Conservation (phyloP, 352 stramenopile genomes). For the Phytopythium oedochilum region DNA sequence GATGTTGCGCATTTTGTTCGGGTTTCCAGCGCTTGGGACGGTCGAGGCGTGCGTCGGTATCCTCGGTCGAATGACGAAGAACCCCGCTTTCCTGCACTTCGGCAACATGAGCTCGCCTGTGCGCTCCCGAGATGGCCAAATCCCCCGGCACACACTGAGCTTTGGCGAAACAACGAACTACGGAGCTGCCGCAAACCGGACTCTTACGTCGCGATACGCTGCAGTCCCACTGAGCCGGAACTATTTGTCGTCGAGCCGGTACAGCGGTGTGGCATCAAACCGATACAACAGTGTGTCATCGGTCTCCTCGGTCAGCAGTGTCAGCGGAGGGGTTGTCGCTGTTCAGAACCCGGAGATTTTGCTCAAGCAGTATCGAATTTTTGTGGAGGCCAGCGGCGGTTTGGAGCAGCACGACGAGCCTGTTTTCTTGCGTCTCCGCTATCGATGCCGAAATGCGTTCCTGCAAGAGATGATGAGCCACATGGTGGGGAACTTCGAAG, state of each 20-base stretch:
- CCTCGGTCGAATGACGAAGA: constrained; percentile 72
- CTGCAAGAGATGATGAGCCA: constrained; percentile 83
- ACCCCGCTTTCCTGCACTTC: constrained; percentile 51
- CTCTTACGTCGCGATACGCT: constrained; percentile 16
- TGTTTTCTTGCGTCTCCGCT: constrained; percentile 64
- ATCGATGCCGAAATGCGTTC: constrained; percentile 72
- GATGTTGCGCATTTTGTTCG: constrained; percentile 74
- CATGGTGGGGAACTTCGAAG: constrained; percentile 67
- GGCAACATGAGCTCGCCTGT: constrained; percentile 42
- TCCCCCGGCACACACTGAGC: constrained; percentile 44
- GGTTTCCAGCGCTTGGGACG: constrained; percentile 61
- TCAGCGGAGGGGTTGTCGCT: constrained; percentile 17
- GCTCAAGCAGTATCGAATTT: constrained; percentile 67
- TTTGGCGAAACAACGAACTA: constrained; percentile 62
- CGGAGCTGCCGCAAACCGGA: constrained; percentile 19
- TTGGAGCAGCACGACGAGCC: constrained; percentile 61
- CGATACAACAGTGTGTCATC: constrained; percentile 30
- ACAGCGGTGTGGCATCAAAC: constrained; percentile 25
- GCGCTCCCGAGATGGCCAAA: constrained; percentile 38
- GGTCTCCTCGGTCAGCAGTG: constrained; percentile 33
- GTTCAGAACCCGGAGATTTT: constrained; percentile 76
- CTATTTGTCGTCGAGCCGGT: constrained; percentile 14
- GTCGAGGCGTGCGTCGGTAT: constrained; percentile 75
- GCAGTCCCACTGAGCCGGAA: constrained; percentile 15
- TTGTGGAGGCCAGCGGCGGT: constrained; percentile 58